Percentiles rank a stretch among this genome's conserved stretches.
These are phyloP conservation scores for Raphanus raphanistrum DNA, from an alignment of 345 rosid genomes.

Conservation along the genomic window DNA sequence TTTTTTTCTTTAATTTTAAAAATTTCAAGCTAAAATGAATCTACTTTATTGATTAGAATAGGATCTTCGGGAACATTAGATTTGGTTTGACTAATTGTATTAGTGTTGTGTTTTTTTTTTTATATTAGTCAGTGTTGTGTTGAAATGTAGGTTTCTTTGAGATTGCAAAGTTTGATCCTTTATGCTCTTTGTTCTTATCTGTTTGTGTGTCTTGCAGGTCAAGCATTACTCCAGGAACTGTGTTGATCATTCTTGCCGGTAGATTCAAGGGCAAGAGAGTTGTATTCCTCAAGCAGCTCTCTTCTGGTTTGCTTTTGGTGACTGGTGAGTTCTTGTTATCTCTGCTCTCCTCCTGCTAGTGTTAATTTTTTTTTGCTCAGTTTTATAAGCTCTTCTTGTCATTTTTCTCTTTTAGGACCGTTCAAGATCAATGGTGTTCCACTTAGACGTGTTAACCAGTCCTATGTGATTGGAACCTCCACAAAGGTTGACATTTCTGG, in stretches of 20 bases:
- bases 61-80: neutral
- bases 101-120: neutral
- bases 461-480: conserved; percentile 68
- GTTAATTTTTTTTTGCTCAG: neutral
- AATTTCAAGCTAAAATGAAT: neutral
- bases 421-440: conserved; percentile 84
- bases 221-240: conserved; percentile 75
- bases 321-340: conserved; percentile 36
- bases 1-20: neutral
- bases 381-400: neutral
- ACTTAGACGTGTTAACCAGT: conserved; percentile 63
- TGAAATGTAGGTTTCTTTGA: conserved; percentile 6
- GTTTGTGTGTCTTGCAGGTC: conserved; percentile 42
- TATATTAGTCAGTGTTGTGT: no score
- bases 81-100: neutral
- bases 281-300: conserved; percentile 79
- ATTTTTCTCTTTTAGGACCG: conserved; percentile 47
- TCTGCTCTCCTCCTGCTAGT: neutral
- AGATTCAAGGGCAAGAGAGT: conserved; percentile 93
- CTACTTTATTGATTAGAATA: neutral
- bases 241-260: conserved; percentile 78
- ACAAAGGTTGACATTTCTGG: conserved; percentile 70
- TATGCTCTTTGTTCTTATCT: neutral
- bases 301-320: conserved; percentile 64
- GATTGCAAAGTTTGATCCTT: neutral